phyloP scores from a whole-genome alignment of 306 rosid genomes.

The Psophocarpus tetragonolobus region DNA sequence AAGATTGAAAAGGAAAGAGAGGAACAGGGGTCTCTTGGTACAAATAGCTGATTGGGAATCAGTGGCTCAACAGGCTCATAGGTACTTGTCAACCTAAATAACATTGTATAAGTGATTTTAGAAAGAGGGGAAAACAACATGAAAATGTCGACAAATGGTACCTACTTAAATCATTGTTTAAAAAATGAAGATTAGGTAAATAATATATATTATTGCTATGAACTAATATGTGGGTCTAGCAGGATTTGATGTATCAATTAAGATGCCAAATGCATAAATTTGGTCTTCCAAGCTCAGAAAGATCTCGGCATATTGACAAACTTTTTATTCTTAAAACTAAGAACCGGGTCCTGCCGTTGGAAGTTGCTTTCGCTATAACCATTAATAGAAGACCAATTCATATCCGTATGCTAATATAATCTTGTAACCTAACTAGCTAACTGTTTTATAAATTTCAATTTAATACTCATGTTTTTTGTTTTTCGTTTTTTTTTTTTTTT shows the following conservation, averaged over 20 bases:
- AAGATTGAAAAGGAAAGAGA: neutral
- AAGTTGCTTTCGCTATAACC: conserved; percentile 1
- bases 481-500: neutral
- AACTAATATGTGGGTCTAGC: conserved; percentile 17
- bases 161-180: conserved; percentile 19
- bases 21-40: neutral
- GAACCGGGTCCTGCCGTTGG: neutral
- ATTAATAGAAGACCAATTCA: neutral
- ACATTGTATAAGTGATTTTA: neutral
- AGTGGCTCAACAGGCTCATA: neutral
- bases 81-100: neutral
- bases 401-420: neutral
- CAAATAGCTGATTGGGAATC: neutral
- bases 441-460: neutral
- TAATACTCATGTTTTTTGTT: neutral
- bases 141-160: conserved; percentile 17
- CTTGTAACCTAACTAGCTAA: neutral
- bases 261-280: conserved; percentile 28
- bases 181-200: neutral
- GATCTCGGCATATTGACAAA: neutral
- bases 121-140: neutral
- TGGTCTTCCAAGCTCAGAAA: neutral
- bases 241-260: neutral
- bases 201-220: neutral
- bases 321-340: neutral